Conservation (phyloP, 2,329 filamentous ascomycete species). For the Cytospora paraplurivora region DNA sequence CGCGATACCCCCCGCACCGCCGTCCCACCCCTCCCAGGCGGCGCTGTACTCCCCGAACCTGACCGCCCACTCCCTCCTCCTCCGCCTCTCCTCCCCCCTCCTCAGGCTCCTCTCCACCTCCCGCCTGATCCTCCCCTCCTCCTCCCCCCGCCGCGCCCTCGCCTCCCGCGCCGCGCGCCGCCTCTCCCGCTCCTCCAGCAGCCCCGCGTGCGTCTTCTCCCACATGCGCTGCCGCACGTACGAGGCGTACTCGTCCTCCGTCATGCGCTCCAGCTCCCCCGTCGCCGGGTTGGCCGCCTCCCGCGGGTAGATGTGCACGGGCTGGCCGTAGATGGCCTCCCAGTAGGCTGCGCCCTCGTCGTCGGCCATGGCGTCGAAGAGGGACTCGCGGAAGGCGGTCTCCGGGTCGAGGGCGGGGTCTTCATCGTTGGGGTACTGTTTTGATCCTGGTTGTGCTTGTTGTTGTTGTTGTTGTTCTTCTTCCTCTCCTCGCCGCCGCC, state of each 20-base stretch:
- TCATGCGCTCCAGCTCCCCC: slow-evolving; percentile 78
- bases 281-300: slow-evolving; percentile 43
- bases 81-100: slow-evolving; percentile 65
- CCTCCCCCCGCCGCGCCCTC: slow-evolving; percentile 53
- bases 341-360: slow-evolving; percentile 95
- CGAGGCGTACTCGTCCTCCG: slow-evolving; percentile 85
- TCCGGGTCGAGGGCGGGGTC: slow-evolving; percentile 59
- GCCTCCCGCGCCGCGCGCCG: slow-evolving; percentile 59
- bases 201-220: slow-evolving; percentile 86
- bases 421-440: neutral
- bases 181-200: slow-evolving; percentile 72
- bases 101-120: slow-evolving; percentile 71
- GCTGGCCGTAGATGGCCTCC: slow-evolving; percentile 95
- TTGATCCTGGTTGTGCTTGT: too few species aligned
- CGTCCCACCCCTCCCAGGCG: slow-evolving; percentile 63
- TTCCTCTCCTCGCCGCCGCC: neutral
- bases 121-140: slow-evolving; percentile 51
- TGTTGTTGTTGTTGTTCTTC: neutral
- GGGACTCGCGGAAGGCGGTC: slow-evolving; percentile 83
- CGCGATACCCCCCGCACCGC: slow-evolving; percentile 47
- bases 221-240: slow-evolving; percentile 91
- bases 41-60: slow-evolving; percentile 66
- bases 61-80: slow-evolving; percentile 55
- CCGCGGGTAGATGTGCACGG: slow-evolving; percentile 76
- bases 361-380: slow-evolving; percentile 96